These are phyloP conservation scores for Xylaria digitata DNA, from an alignment of 2,329 filamentous ascomycete genomes.

Conservation along the genomic window DNA sequence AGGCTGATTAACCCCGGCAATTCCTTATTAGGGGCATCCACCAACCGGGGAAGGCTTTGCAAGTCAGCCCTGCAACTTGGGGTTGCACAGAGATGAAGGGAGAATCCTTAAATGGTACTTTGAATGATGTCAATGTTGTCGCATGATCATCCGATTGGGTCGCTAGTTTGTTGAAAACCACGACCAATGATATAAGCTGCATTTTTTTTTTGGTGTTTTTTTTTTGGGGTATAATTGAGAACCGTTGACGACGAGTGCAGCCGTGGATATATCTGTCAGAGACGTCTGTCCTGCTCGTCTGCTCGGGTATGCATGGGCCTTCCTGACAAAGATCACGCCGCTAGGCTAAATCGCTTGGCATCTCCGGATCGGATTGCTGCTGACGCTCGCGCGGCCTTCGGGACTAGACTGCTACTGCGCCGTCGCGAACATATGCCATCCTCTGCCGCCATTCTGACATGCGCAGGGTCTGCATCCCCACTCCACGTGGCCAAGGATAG, in stretches of 20 bases:
- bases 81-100: conserved; percentile 4
- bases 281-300: background rate
- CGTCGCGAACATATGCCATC: background rate
- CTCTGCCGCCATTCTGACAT: background rate
- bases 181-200: background rate
- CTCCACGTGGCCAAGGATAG: conserved; percentile 9
- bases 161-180: background rate
- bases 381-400: background rate
- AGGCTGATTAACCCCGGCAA: conserved; percentile 13
- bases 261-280: background rate
- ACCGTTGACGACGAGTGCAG: background rate
- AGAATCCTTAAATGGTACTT: background rate
- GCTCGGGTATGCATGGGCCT: background rate
- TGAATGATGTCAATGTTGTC: conserved; percentile 19
- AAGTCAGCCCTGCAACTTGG: conserved; percentile 26
- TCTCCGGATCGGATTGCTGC: background rate
- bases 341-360: background rate
- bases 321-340: background rate
- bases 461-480: background rate
- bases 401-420: background rate
- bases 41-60: conserved; percentile 25
- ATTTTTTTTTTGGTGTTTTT: background rate
- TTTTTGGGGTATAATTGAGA: no score
- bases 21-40: conserved; percentile 17
- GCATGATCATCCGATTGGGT: conserved; percentile 18